These are phyloP conservation scores for Russula griseocarnosa DNA, from an alignment of 768 basidiomycete genomes.

Conservation along the genomic window DNA sequence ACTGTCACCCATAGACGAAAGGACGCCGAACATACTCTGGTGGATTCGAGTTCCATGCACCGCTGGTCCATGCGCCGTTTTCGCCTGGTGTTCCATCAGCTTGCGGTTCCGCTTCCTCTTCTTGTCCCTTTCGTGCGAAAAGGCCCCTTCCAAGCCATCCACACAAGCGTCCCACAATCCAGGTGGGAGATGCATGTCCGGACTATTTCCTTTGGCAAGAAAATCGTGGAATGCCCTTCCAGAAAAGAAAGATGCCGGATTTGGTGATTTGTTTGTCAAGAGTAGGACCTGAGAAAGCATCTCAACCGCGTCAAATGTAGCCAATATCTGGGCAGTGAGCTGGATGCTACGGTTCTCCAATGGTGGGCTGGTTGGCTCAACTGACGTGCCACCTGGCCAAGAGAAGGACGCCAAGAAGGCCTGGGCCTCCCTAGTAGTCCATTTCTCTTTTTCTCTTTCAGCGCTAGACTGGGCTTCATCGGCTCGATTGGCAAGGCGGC, in stretches of 20 bases:
- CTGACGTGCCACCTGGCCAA: constrained; percentile 16
- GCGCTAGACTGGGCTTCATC: constrained; percentile 46
- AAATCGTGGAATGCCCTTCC: constrained; percentile 55
- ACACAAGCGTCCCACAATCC: constrained; percentile 28
- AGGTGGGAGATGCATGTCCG: constrained; percentile 22
- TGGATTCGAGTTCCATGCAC: not conserved
- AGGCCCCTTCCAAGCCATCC: constrained; percentile 19
- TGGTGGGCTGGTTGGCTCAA: constrained; percentile 34
- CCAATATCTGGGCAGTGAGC: constrained; percentile 58
- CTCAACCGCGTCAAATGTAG: constrained; percentile 56
- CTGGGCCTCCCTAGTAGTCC: constrained; percentile 60
- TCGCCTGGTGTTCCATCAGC: constrained; percentile 37
- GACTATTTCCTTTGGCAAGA: constrained; percentile 38
- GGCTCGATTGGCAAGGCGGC: constrained; percentile 48
- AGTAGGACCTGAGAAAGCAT: constrained; percentile 60
- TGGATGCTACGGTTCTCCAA: constrained; percentile 62
- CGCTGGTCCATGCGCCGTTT: not conserved
- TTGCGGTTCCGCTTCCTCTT: constrained; percentile 28
- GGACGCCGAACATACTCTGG: constrained; percentile 18
- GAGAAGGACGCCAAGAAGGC: constrained; percentile 55
- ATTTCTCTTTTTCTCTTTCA: constrained; percentile 63
- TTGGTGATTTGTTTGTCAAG: constrained; percentile 46
- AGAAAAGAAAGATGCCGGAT: constrained; percentile 50
- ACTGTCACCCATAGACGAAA: constrained; percentile 14
- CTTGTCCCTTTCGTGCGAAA: constrained; percentile 15